Base-by-base conservation (phyloP, 208 protist species). In the Leishmania braziliensis region DNA sequence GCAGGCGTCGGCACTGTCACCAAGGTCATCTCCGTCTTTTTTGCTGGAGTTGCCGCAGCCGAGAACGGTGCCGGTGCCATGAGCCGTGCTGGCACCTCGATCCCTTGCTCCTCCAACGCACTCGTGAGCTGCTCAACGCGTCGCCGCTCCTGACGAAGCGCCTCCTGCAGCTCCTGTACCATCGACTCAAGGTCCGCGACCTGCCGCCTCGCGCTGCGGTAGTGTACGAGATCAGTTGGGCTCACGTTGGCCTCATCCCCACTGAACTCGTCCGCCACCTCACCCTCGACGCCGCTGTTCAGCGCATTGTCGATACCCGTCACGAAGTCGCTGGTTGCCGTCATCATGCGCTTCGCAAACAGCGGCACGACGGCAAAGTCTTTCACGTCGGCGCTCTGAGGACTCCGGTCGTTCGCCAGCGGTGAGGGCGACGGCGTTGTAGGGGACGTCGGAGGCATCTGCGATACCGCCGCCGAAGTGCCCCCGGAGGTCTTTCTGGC, bases 161-260 rank as follows among this genome's bases (percentile, higher is more conserved):
- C 86, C 71, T 84, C 78, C 83, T 96, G 90, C 63, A 96, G 77
- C 70, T 90, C 77, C 9, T 92, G 85, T 73, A 96, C 87, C 12
- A 93, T 53, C 29, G 63, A 69, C 86, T 96, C 91, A 54, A 96
- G 84, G 4, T 78, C 77, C 5, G 33, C 76, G 6, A 91, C 62
- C 68, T 87, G 82, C 68, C 77, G 80, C 54, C 71, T 51, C 46
- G 74, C 26, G 50, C 84, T 70, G 51, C 75, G 56, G 62, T 69
- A 81, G 26, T 71, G 36, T 5, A 60, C 46, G 16, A 83, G 58
- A 12, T 83, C 77, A 51, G 48, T 75, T 20, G 77, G 73, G 60
- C 83, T 75, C 29, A 80, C 79, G 75, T 87, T 87, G 78, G 58
- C 69, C 56, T 54, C 51, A 46, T 86, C 83, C 29, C 79, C 82